Percentiles rank a stretch among this genome's conserved stretches.
Evolutionary conservation across 169 alveolate genomes (phyloP).

Genomic region (Plasmodium chabaudi): DNA sequence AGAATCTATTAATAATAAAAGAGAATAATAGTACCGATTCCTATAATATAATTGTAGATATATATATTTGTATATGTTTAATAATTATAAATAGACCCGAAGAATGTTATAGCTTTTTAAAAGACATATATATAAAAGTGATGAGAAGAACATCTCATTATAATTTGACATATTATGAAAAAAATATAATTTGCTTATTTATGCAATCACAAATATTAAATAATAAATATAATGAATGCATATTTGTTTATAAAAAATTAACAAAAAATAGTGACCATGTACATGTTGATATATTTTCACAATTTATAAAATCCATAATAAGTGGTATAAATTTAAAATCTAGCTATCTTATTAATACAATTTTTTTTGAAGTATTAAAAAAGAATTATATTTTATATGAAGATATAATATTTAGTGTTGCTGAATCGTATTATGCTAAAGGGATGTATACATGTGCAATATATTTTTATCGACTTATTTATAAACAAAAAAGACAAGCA

Average conservation of each 20-base stretch:
- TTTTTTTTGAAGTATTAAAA: constrained; percentile 11
- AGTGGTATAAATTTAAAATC: constrained; percentile 8
- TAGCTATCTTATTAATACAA: constrained; percentile 3
- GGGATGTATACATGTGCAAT: constrained; percentile 36
- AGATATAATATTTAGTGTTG: constrained; percentile 42
- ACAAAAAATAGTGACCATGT: constrained; percentile 2
- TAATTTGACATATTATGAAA: constrained; percentile 11
- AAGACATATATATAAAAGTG: constrained; percentile 15
- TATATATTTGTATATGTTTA: constrained; percentile 36
- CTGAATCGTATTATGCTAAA: constrained; percentile 34
- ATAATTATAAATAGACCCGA: constrained; percentile 5
- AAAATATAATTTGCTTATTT: constrained; percentile 33
- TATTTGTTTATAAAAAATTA: constrained; percentile 20
- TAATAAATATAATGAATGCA: constrained; percentile 68
- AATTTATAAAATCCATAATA: constrained; percentile 35
- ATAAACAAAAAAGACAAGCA: neutral
- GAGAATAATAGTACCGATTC: neutral
- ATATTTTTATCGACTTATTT: constrained; percentile 12
- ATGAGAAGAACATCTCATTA: neutral
- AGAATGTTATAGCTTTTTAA: constrained; percentile 61
- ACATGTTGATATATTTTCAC: constrained; percentile 51
- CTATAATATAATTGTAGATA: constrained; percentile 17
- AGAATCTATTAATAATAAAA: constrained; percentile 19
- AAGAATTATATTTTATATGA: constrained; percentile 7
- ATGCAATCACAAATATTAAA: constrained; percentile 72